These are phyloP conservation scores for Clarireedia hainanense DNA, from an alignment of 2,329 filamentous ascomycete genomes.

Conservation along the genomic window DNA sequence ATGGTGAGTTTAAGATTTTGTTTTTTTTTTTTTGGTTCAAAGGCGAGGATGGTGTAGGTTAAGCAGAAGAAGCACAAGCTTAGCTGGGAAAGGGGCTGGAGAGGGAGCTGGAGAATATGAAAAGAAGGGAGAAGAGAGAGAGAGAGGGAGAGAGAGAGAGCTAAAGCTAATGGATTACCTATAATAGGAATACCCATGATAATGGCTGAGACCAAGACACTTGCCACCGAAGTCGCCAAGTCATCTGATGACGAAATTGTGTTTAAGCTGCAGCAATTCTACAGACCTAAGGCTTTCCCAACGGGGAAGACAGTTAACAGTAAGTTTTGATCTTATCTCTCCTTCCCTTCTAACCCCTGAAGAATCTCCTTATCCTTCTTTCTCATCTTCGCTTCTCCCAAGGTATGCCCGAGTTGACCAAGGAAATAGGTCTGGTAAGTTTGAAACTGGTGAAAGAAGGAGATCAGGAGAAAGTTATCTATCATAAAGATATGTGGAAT, in stretches of 20 bases:
- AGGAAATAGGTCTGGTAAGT: slow-evolving; percentile 28
- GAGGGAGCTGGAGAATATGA: not conserved
- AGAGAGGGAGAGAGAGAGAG: not conserved
- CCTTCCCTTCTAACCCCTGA: not conserved
- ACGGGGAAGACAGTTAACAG: not conserved
- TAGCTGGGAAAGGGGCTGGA: not conserved
- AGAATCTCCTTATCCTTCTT: not conserved
- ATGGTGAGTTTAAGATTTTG: slow-evolving; percentile 15
- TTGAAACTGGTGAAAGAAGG: slow-evolving; percentile 33
- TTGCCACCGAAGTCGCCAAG: slow-evolving; percentile 35
- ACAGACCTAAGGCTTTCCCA: slow-evolving; percentile 34
- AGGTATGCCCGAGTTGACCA: too few relatives aligned
- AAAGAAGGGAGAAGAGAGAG: not conserved
- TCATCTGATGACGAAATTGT: slow-evolving; percentile 33
- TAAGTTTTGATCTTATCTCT: not conserved
- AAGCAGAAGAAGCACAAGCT: too few relatives aligned
- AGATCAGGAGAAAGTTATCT: slow-evolving; percentile 32
- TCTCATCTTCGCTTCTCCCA: not conserved
- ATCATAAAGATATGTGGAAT: slow-evolving; percentile 44
- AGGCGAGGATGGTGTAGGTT: not conserved
- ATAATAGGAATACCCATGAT: slow-evolving; percentile 33
- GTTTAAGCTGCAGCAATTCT: slow-evolving; percentile 42
- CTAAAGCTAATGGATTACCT: not conserved
- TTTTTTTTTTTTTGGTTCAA: not conserved
- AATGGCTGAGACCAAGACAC: slow-evolving; percentile 33